These are phyloP conservation scores for Myriosclerotinia duriaeana DNA, from an alignment of 2,329 filamentous ascomycete species.

Conservation along the genomic window DNA sequence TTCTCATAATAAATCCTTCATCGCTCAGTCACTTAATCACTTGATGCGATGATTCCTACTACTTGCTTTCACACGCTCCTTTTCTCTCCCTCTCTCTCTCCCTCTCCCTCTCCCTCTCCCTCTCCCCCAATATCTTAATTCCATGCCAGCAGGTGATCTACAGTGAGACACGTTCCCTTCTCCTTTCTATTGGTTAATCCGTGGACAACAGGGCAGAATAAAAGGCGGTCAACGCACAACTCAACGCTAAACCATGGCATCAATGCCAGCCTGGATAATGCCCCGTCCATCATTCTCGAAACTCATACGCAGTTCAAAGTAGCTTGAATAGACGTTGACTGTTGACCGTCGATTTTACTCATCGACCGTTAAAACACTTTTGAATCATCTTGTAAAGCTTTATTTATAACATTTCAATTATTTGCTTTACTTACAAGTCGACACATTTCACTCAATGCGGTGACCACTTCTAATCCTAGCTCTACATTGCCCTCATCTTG, in stretches of 20 bases:
- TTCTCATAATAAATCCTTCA: too few species aligned
- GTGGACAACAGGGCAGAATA: conserved; percentile 1
- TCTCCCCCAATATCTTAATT: background rate
- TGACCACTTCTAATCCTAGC: conserved; percentile 31
- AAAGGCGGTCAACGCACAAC: conserved; percentile 3
- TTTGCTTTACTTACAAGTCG: background rate
- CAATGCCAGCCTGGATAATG: conserved; percentile 22
- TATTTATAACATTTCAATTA: conserved; percentile 6
- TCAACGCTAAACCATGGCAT: conserved; percentile 18
- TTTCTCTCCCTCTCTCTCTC: background rate
- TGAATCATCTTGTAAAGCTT: conserved; percentile 1
- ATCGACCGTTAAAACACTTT: conserved; percentile 8
- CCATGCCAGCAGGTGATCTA: conserved; percentile 4
- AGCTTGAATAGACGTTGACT: conserved; percentile 13
- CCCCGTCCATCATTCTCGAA: conserved; percentile 17
- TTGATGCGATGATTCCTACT: background rate
- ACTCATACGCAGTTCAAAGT: conserved; percentile 15
- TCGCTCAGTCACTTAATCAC: conserved; percentile 8
- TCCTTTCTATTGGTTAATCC: conserved; percentile 8
- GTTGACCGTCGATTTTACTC: conserved; percentile 15
- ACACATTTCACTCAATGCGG: conserved; percentile 37
- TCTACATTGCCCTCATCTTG: conserved; percentile 28
- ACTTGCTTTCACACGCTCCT: background rate
- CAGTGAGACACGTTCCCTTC: conserved; percentile 19
- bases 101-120: too few species aligned